Conservation (phyloP, 2,329 filamentous ascomycete species). For the Sarocladium brachiariae region DNA sequence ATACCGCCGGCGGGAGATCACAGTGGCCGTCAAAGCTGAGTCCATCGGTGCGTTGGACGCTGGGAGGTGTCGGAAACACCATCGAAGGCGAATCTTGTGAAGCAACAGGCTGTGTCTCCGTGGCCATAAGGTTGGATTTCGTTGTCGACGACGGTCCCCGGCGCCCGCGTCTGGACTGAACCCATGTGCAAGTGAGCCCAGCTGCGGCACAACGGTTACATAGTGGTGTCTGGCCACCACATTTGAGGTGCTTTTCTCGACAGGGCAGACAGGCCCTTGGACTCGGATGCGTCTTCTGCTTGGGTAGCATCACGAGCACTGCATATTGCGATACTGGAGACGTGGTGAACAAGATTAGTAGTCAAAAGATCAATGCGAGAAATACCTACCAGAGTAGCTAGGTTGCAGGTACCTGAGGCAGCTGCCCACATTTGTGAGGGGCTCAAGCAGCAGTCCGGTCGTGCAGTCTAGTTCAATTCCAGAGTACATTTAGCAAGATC, state of each 20-base stretch:
- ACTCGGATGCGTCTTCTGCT: not conserved
- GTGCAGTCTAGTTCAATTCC: no score
- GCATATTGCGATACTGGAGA: no score
- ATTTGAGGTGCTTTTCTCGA: not conserved
- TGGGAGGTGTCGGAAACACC: not conserved
- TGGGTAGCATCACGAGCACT: not conserved
- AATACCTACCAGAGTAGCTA: no score
- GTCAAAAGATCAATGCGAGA: no score
- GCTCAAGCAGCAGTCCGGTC: no score
- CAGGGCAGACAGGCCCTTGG: not conserved
- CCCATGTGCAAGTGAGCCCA: not conserved
- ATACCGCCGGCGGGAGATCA: not conserved
- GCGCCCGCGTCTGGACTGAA: not conserved
- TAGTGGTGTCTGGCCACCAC: not conserved
- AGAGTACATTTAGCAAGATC: no score
- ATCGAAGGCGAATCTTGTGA: not conserved
- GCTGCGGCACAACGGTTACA: not conserved
- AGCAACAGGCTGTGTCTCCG: not conserved
- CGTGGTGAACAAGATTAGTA: no score
- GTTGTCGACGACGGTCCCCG: not conserved
- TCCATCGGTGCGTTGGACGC: not conserved
- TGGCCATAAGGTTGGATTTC: not conserved
- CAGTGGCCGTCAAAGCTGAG: not conserved
- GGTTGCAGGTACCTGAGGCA: no score
- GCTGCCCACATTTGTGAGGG: no score